A percentile compares a stretch with the other conserved stretches of the same genome.
phyloP scores from a whole-genome alignment of 73 alveolate species.

The Urostyla sp. region DNA sequence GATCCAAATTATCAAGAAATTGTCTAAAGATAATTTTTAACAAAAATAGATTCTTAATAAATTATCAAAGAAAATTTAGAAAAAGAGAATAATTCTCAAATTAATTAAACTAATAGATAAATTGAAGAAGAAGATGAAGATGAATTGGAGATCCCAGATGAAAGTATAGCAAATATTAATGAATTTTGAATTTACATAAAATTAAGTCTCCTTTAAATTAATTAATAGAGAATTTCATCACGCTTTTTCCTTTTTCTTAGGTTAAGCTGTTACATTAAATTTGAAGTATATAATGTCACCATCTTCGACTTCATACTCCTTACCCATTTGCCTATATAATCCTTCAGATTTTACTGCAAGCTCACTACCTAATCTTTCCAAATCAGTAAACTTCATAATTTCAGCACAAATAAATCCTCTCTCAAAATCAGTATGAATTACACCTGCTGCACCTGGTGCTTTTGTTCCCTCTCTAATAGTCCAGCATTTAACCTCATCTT shows the following conservation, averaged over 20 bases:
- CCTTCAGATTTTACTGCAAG: conserved; percentile 97
- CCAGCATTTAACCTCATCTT: conserved; percentile 99
- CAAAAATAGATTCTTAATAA: too few relatives aligned
- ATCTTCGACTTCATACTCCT: conserved; percentile 93
- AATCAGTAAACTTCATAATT: conserved; percentile 97
- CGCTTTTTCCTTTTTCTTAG: conserved; percentile 60
- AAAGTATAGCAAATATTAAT: too few relatives aligned
- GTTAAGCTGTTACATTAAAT: conserved; percentile 91
- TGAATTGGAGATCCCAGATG: too few relatives aligned
- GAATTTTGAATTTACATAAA: too few relatives aligned
- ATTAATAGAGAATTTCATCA: neutral
- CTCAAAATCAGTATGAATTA: conserved; percentile 99
- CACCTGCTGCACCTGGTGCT: conserved; percentile 99
- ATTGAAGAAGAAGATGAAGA: too few relatives aligned
- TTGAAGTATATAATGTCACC: conserved; percentile 97
- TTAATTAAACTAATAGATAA: too few relatives aligned
- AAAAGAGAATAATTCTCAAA: too few relatives aligned
- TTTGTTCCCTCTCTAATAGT: conserved; percentile 93
- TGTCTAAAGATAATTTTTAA: too few relatives aligned
- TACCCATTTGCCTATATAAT: conserved; percentile 91
- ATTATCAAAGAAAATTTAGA: too few relatives aligned
- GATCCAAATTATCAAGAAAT: too few relatives aligned
- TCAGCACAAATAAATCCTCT: conserved; percentile 99
- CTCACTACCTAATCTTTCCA: conserved; percentile 90
- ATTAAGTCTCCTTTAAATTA: too few relatives aligned